Base-by-base conservation (phyloP, 108 stramenopile genomes). In the Fragilaria crotonensis region DNA sequence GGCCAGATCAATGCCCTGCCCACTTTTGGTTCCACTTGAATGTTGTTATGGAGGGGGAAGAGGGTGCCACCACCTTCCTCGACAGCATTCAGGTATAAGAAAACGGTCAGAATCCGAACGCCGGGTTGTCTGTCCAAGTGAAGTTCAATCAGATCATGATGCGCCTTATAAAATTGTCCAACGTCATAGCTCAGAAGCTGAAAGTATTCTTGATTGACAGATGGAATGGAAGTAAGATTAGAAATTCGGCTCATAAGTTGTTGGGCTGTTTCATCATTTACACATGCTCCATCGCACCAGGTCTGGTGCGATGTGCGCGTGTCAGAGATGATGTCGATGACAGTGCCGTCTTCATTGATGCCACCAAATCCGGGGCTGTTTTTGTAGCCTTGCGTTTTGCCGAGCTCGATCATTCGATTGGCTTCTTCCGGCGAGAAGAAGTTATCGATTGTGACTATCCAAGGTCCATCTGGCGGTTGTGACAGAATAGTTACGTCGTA, bases 71-170 rank as follows among this genome's bases (percentile, higher is more conserved):
- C 95, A 7, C 95, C 95, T 26, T 78, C 80, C 50, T 86, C 89
- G 1, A 94, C 95, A 45, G 94, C 87, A 41, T 80, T 85, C 25
- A 96, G 64, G 58, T 96, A 96, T 3, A 96, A 56, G 57, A 84
- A 96, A 3, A 62, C 45, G 25, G 88, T 91, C 54, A 87, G 46
- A 5, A 94, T 77, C 62, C 30, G 80, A 5, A 83, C 78, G 3
- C 91, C 84, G 44, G 63, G 68, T 7, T 60, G 57, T 9, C 58
- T 30, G n/a, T 47, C 28, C 0, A 45, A 22, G 11, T 55, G 23
- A 14, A 30, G 19, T 45, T 44, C 46, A 36, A 79, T 78, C 45
- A 71, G 66, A 61, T 81, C 79, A 30, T 74, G 66, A 63, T 22
- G 30, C 9, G 18, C 21, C 21, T 64, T 26, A 52, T 89, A 84